Conservation (phyloP, 163 green algal genomes). For the Trebouxiophyceae sp. region DNA sequence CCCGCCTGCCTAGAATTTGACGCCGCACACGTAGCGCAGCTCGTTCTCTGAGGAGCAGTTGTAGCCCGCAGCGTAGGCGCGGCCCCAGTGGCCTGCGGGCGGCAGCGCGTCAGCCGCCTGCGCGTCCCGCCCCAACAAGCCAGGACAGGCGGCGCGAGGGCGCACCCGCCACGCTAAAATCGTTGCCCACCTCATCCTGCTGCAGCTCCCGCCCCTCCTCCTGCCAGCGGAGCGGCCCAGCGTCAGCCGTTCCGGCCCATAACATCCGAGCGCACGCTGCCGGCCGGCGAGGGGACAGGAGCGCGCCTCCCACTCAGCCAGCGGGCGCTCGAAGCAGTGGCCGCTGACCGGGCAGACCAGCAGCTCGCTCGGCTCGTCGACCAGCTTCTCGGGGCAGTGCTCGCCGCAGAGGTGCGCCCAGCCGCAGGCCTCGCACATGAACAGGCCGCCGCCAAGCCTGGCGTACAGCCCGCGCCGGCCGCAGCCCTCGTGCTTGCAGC, state of each 20-base stretch:
- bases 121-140: neutral
- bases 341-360: constrained; percentile 19
- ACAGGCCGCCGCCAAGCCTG: neutral
- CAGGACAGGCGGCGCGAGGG: neutral
- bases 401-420: constrained; percentile 19
- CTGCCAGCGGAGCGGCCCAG: neutral
- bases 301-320: constrained; percentile 6
- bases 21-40: neutral
- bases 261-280: neutral
- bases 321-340: constrained; percentile 4
- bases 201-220: neutral
- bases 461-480: neutral
- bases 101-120: neutral
- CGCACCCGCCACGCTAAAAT: neutral
- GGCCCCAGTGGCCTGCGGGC: neutral
- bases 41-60: constrained; percentile 1
- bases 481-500: neutral
- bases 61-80: constrained; percentile 4
- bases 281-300: neutral
- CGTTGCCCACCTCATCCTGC: neutral
- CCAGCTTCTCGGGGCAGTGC: constrained; percentile 3
- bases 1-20: too few relatives aligned
- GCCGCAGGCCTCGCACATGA: constrained; percentile 14
- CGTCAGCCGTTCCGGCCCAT: neutral
- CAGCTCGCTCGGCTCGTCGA: neutral